Evolutionary conservation across 2,329 filamentous ascomycete genomes (phyloP).

Genomic region (Talaromyces piceae): DNA sequence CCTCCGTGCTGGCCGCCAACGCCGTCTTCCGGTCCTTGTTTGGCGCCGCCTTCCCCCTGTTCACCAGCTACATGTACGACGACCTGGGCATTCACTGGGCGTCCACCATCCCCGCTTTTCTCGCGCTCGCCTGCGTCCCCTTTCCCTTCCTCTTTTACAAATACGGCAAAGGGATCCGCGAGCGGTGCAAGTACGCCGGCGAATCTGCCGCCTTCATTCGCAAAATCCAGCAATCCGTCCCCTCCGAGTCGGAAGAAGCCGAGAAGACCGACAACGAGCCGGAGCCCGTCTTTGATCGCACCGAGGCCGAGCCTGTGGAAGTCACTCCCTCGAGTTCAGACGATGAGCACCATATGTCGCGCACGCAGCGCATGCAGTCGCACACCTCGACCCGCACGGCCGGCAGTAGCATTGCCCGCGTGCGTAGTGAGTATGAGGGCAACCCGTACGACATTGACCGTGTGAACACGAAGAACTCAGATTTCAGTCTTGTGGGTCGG

Average conservation of each 20-base stretch:
- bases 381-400: conserved; percentile 21
- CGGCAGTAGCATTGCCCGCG: conserved; percentile 1
- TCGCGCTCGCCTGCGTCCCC: conserved; percentile 38
- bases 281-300: conserved; percentile 25
- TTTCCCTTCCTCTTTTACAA: conserved; percentile 41
- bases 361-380: conserved; percentile 19
- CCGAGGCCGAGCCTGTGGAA: conserved; percentile 23
- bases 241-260: conserved; percentile 13
- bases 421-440: conserved; percentile 31
- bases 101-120: conserved; percentile 38
- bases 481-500: conserved; percentile 5
- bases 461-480: conserved; percentile 34
- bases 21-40: conserved; percentile 41
- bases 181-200: conserved; percentile 35
- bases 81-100: conserved; percentile 44
- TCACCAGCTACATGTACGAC: conserved; percentile 40
- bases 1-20: conserved; percentile 38
- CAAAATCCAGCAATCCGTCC: conserved; percentile 21
- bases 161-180: conserved; percentile 33
- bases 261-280: conserved; percentile 15
- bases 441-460: conserved; percentile 40
- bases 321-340: conserved; percentile 18
- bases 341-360: conserved; percentile 10
- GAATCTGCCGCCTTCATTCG: conserved; percentile 31
- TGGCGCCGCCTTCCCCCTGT: conserved; percentile 42